These are phyloP conservation scores for Turritis glabra DNA, from an alignment of 345 rosid genomes.

Conservation along the genomic window DNA sequence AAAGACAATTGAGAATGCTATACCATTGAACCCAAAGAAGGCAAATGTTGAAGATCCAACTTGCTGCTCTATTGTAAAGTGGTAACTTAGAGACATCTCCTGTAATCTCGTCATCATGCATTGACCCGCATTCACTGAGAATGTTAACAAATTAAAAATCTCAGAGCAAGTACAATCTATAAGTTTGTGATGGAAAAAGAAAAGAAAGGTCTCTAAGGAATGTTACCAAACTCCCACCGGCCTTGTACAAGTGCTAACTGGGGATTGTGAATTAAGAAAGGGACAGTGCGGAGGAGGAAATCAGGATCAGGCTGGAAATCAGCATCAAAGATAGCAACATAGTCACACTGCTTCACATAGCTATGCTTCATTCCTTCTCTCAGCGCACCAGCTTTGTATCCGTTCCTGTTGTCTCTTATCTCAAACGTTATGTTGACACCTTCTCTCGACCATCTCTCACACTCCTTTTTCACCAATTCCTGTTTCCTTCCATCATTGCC, in stretches of 20 bases:
- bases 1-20: slow-evolving; percentile 2
- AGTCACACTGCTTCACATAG: slow-evolving; percentile 43
- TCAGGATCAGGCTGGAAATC: slow-evolving; percentile 45
- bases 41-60: slow-evolving; percentile 58
- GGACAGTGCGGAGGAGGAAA: slow-evolving; percentile 41
- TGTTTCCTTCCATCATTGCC: slow-evolving; percentile 35
- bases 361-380: slow-evolving; percentile 45
- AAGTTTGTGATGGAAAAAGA: neutral
- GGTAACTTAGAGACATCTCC: slow-evolving; percentile 63
- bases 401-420: slow-evolving; percentile 42
- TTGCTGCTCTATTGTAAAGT: slow-evolving; percentile 57
- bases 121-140: slow-evolving; percentile 53
- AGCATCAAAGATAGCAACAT: slow-evolving; percentile 44
- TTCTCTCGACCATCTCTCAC: slow-evolving; percentile 40
- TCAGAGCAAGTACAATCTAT: too few species aligned
- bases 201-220: neutral
- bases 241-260: slow-evolving; percentile 43
- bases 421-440: slow-evolving; percentile 41
- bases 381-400: slow-evolving; percentile 41
- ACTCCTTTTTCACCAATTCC: slow-evolving; percentile 39
- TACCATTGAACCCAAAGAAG: slow-evolving; percentile 62
- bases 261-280: slow-evolving; percentile 41
- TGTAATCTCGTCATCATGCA: slow-evolving; percentile 58
- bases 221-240: slow-evolving; percentile 45
- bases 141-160: slow-evolving; percentile 4